phyloP scores from a whole-genome alignment of 2,329 filamentous ascomycete genomes.

The Fusarium oxysporum region DNA sequence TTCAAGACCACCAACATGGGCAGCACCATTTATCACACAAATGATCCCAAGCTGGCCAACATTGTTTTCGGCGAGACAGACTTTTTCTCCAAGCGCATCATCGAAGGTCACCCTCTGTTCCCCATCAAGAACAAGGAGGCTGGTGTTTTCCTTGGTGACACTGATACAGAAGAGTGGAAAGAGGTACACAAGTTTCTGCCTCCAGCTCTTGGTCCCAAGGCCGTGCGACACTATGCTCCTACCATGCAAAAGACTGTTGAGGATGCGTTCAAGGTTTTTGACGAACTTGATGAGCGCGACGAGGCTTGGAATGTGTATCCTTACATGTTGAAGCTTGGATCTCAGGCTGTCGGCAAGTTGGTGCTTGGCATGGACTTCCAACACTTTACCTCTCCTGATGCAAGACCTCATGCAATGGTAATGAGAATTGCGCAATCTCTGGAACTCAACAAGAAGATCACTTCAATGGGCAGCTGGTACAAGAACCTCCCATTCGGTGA shows the following conservation, averaged over 20 bases:
- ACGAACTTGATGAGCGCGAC: constrained; percentile 61
- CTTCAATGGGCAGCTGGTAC: constrained; percentile 67
- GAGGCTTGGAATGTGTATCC: constrained; percentile 62
- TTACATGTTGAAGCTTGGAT: constrained; percentile 62
- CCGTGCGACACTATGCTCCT: constrained; percentile 70
- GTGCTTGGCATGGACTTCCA: constrained; percentile 59
- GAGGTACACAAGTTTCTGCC: constrained; percentile 71
- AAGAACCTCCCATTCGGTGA: constrained; percentile 68
- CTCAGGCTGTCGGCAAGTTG: constrained; percentile 59
- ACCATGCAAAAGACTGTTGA: constrained; percentile 68
- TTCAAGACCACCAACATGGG: constrained; percentile 66
- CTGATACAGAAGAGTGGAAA: constrained; percentile 61
- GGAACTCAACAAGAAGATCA: constrained; percentile 69
- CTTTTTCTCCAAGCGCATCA: constrained; percentile 66
- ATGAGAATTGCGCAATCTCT: constrained; percentile 62
- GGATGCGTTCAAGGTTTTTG: constrained; percentile 61
- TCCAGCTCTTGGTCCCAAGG: constrained; percentile 68
- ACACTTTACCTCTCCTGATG: constrained; percentile 58
- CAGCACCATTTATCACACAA: constrained; percentile 61
- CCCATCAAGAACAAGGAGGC: constrained; percentile 57
- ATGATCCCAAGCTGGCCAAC: constrained; percentile 59
- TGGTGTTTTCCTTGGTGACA: constrained; percentile 62
- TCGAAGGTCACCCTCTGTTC: constrained; percentile 60
- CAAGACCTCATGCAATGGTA: constrained; percentile 64
- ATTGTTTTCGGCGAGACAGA: constrained; percentile 62